Percentiles rank a stretch among this genome's conserved stretches.
Evolutionary conservation across 2,329 filamentous ascomycete species (phyloP).

Genomic region (Sodiomyces alkalinus): DNA sequence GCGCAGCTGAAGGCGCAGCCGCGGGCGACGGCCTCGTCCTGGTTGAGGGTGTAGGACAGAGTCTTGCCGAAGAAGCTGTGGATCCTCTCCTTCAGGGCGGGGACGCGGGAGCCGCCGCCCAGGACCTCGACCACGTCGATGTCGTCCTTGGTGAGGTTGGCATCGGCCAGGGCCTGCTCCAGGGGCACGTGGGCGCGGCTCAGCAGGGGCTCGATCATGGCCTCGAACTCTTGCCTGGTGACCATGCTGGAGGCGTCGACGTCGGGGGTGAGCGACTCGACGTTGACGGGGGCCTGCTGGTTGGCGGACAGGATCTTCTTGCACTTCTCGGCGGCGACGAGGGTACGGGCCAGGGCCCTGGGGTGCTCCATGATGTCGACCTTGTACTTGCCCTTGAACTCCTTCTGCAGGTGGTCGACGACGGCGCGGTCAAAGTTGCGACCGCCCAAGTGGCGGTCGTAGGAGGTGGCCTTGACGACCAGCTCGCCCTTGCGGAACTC

Average conservation of each 20-base stretch:
- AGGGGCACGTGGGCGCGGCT: slow-evolving; percentile 57
- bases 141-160: slow-evolving; percentile 79
- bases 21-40: slow-evolving; percentile 90
- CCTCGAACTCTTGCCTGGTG: slow-evolving; percentile 88
- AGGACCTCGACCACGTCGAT: slow-evolving; percentile 90
- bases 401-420: slow-evolving; percentile 84
- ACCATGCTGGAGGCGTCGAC: slow-evolving; percentile 79
- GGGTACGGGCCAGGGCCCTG: slow-evolving; percentile 77
- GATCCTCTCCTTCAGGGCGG: slow-evolving; percentile 79
- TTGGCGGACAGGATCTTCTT: slow-evolving; percentile 98
- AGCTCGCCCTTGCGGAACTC: slow-evolving; percentile 97
- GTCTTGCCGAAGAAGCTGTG: slow-evolving; percentile 82
- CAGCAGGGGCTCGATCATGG: slow-evolving; percentile 73
- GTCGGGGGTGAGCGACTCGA: slow-evolving; percentile 98
- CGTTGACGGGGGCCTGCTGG: slow-evolving; percentile 80
- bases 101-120: slow-evolving; percentile 87
- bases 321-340: slow-evolving; percentile 83
- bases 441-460: slow-evolving; percentile 91
- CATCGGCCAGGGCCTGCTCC: slow-evolving; percentile 86
- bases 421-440: slow-evolving; percentile 93
- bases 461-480: slow-evolving; percentile 80
- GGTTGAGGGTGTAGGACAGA: slow-evolving; percentile 93
- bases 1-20: slow-evolving; percentile 96
- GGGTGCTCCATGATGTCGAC: slow-evolving; percentile 84
- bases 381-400: slow-evolving; percentile 97